Evolutionary conservation across 2,329 filamentous ascomycete genomes (phyloP), one percentile per base, ranked within the genome.

Genomic region (Amphichorda felina): DNA sequence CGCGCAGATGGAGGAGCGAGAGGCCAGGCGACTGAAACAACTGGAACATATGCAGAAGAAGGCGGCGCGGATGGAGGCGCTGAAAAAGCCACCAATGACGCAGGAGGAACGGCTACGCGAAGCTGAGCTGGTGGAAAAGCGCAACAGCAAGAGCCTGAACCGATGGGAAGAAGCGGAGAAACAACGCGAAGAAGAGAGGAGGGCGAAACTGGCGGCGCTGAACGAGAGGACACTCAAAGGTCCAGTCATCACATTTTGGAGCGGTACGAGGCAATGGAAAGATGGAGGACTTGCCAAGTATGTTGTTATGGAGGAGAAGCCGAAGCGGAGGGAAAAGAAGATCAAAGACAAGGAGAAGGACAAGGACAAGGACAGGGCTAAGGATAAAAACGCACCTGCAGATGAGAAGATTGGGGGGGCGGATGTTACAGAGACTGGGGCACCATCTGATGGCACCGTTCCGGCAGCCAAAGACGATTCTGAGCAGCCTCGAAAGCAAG

Each of bases 161-260:
- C 72, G 85, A 38, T 96, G 89, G 88, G 88, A 96, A 56, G 82
- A 86, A 55, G 84, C 86, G 6, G 91, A 98, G 60, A 87, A 86
- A 59, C 78, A 82, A 53, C 77, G 89, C 39, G 82, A 88, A 45
- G 85, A 89, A 48, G 83, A 94, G 50, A 73, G 89, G 41, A 73
- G 77, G 43, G 82, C 79, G 28, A 89, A 82, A 59, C 66, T 96
- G 33, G 87, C 89, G 27, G 91, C 89, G 11, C 65, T 96, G 46
- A 83, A 94, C 49, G 85, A 87, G 53, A 76, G 88, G 33, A 85
- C 82, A 34, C 70, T 96, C 8, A 79, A 89, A 36, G 91, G 91
- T 0, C 86, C 91, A 0, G 85, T 95, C 9, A 79, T 95, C 29
- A 85, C 84, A 2, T 89, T 83, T 56, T 95, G 88, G 81, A 96